phyloP scores from a whole-genome alignment of 257 asterid genomes.

The Rauvolfia tetraphylla region DNA sequence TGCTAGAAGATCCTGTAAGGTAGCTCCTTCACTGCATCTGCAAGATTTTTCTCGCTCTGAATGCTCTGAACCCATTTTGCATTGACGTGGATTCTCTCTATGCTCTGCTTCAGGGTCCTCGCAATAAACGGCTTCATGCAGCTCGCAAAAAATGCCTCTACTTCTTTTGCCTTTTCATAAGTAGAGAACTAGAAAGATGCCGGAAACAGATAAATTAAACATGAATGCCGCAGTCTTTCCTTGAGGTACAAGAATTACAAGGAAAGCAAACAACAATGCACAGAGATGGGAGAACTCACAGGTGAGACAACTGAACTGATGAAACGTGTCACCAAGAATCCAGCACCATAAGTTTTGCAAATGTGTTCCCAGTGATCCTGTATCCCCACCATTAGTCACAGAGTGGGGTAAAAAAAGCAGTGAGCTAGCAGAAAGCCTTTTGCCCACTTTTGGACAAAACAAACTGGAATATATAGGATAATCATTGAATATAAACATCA shows the following conservation, averaged over 20 bases:
- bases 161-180: slow-evolving; percentile 68
- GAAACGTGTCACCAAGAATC: slow-evolving; percentile 72
- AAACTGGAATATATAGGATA: not conserved
- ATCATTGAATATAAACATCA: not conserved
- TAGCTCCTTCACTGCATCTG: slow-evolving; percentile 58
- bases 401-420: not conserved
- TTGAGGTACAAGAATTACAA: not conserved
- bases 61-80: slow-evolving; percentile 80
- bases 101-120: slow-evolving; percentile 89
- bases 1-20: slow-evolving; percentile 56
- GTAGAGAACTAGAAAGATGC: slow-evolving; percentile 54
- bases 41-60: slow-evolving; percentile 58
- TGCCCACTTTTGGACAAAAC: no score
- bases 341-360: slow-evolving; percentile 70
- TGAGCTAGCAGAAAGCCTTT: not conserved
- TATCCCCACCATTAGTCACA: slow-evolving; percentile 8
- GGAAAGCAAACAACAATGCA: slow-evolving; percentile 2
- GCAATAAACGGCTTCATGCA: slow-evolving; percentile 74
- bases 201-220: not conserved
- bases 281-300: slow-evolving; percentile 38
- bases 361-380: slow-evolving; percentile 89
- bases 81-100: slow-evolving; percentile 69
- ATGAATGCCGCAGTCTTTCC: not conserved
- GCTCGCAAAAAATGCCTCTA: slow-evolving; percentile 65
- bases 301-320: slow-evolving; percentile 70